These are phyloP conservation scores for Calonectria crousiana DNA, from an alignment of 2,329 filamentous ascomycete species.

Conservation along the genomic window DNA sequence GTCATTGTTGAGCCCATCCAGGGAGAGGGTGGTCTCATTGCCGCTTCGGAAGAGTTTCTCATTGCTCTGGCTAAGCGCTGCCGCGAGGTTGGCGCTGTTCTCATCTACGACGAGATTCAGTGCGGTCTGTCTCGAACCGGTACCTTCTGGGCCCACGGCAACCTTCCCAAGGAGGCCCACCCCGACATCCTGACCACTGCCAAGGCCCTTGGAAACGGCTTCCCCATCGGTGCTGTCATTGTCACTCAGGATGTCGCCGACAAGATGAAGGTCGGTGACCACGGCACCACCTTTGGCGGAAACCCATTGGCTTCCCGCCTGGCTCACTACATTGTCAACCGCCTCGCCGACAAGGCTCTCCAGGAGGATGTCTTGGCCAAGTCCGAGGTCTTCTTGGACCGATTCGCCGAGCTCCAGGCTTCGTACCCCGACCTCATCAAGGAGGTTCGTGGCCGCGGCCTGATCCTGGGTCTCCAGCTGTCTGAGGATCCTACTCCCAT, in stretches of 20 bases:
- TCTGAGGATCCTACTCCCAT: conserved; percentile 78
- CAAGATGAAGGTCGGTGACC: conserved; percentile 74
- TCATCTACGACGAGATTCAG: conserved; percentile 98
- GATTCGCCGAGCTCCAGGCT: conserved; percentile 60
- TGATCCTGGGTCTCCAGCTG: conserved; percentile 91
- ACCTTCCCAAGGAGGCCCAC: conserved; percentile 82
- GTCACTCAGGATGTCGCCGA: conserved; percentile 56
- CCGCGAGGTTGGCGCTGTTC: conserved; percentile 85
- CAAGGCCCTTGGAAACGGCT: conserved; percentile 96
- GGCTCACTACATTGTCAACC: conserved; percentile 85
- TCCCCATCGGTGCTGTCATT: conserved; percentile 84
- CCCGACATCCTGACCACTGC: conserved; percentile 95
- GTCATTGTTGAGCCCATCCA: conserved; percentile 98
- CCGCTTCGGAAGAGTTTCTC: conserved; percentile 86
- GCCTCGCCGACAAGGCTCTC: conserved; percentile 78
- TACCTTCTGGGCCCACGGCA: conserved; percentile 87
- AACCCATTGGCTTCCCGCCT: conserved; percentile 89
- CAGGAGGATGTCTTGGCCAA: conserved; percentile 79
- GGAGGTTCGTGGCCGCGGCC: conserved; percentile 84
- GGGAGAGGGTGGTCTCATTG: conserved; percentile 93
- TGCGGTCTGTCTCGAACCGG: conserved; percentile 92
- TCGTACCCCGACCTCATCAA: conserved; percentile 76
- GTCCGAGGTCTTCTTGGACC: conserved; percentile 61
- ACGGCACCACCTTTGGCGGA: conserved; percentile 94
- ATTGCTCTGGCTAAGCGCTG: conserved; percentile 86